A percentile compares a stretch with the other conserved stretches of the same genome.
Conservation (phyloP, 192 early-diverging fungal species). For the Gonapodya sp. region DNA sequence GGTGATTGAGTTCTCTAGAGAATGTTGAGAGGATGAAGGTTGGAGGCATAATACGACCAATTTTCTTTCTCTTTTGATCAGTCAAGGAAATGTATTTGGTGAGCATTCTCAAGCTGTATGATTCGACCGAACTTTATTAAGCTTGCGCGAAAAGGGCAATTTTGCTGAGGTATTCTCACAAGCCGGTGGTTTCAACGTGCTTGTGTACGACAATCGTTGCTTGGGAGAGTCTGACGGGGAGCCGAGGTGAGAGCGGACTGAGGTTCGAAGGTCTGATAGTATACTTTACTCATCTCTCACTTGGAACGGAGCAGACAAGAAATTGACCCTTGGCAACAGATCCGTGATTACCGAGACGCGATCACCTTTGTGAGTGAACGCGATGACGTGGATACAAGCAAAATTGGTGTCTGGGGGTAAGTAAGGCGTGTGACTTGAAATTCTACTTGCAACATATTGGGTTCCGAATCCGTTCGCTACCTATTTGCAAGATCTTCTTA, state of each 20-base stretch:
- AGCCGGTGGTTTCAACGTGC: background rate
- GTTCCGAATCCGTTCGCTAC: too few species aligned
- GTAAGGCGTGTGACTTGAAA: background rate
- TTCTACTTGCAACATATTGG: background rate
- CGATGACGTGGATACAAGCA: background rate
- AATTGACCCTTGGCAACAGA: constrained; percentile 4
- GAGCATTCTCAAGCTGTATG: background rate
- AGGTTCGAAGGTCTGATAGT: background rate
- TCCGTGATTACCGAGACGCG: constrained; percentile 1
- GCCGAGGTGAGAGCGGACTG: background rate
- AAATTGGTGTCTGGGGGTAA: background rate
- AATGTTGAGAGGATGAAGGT: background rate
- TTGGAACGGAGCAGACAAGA: too few species aligned
- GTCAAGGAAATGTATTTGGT: constrained; percentile 7
- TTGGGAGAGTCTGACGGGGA: constrained; percentile 8
- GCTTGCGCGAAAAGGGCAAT: too few species aligned
- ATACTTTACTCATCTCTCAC: background rate
- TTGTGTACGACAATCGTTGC: constrained; percentile 1
- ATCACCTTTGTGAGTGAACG: background rate
- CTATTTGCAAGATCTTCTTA: background rate
- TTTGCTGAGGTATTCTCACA: constrained; percentile 1
- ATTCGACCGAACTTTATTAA: too few species aligned
- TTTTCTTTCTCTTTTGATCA: too few species aligned
- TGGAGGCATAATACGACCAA: background rate
- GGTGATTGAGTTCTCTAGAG: background rate